Conservation (phyloP, 257 asterid genomes). For the Vinca minor region DNA sequence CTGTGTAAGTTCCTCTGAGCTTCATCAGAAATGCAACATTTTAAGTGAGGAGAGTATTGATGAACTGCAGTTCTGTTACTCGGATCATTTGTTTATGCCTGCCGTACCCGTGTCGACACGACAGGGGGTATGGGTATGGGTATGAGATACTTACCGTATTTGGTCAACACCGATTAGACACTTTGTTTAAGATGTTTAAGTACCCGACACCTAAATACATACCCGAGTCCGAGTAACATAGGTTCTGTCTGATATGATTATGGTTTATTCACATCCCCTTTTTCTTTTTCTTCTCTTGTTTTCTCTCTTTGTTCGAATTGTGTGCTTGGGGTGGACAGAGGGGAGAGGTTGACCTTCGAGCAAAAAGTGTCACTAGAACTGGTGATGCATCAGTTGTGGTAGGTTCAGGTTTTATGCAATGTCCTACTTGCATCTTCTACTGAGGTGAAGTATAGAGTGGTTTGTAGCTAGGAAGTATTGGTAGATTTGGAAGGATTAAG, state of each 20-base stretch:
- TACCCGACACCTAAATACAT: too few relatives aligned
- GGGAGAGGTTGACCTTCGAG: background rate
- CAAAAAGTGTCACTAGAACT: background rate
- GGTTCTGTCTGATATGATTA: background rate
- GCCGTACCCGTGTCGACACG: too few relatives aligned
- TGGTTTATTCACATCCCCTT: background rate
- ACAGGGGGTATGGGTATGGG: too few relatives aligned
- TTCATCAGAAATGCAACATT: background rate
- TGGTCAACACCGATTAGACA: too few relatives aligned
- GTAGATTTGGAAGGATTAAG: too few relatives aligned
- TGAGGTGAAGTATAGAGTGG: background rate
- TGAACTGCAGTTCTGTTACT: background rate
- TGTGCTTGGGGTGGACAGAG: background rate
- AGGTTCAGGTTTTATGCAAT: background rate
- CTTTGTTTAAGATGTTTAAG: too few relatives aligned
- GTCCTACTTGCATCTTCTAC: background rate
- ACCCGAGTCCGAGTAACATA: too few relatives aligned
- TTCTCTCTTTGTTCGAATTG: background rate
- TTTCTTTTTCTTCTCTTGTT: too few relatives aligned
- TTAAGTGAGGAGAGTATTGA: background rate
- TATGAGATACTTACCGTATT: too few relatives aligned
- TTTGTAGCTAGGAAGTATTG: background rate
- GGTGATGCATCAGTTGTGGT: background rate
- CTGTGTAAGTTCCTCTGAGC: background rate
- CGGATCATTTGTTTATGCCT: too few relatives aligned